Percentiles rank a stretch among this genome's conserved stretches.
These are phyloP conservation scores for Mycosphaerella arachidis DNA, from an alignment of 2,329 filamentous ascomycete genomes.

Conservation along the genomic window DNA sequence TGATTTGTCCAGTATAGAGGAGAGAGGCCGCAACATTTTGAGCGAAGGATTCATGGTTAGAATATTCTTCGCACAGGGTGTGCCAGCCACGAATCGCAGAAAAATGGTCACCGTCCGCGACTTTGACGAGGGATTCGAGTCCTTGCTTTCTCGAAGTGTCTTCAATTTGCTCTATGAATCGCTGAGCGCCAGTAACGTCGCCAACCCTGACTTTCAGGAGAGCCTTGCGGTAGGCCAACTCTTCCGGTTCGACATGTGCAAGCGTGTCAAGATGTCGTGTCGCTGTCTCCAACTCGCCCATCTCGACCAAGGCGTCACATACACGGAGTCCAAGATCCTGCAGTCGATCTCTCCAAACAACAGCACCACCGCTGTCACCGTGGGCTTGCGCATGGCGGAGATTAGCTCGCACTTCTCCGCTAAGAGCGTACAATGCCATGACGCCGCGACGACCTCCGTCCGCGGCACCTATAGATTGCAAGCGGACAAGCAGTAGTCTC, in stretches of 20 bases:
- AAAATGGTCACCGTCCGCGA: conserved; percentile 71
- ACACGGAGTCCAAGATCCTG: conserved; percentile 66
- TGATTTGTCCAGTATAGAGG: conserved; percentile 73
- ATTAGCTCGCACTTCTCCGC: conserved; percentile 28
- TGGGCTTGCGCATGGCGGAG: conserved; percentile 36
- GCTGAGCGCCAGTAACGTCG: conserved; percentile 52
- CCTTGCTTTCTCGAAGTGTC: conserved; percentile 37
- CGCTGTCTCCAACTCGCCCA: conserved; percentile 82
- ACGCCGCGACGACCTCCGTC: conserved; percentile 79
- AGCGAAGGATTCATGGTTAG: conserved; percentile 63
- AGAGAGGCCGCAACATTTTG: conserved; percentile 83
- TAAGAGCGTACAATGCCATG: conserved; percentile 86
- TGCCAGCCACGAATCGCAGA: conserved; percentile 61
- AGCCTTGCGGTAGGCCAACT: conserved; percentile 43
- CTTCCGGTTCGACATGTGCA: conserved; percentile 40
- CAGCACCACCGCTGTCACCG: conserved; percentile 53
- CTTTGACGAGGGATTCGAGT: conserved; percentile 65
- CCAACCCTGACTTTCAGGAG: conserved; percentile 76
- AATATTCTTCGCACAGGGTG: conserved; percentile 43
- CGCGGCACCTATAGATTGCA: conserved; percentile 80
- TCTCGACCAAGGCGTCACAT: conserved; percentile 68
- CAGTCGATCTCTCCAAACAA: conserved; percentile 68
- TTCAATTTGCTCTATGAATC: conserved; percentile 12
- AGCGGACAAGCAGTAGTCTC: conserved; percentile 72
- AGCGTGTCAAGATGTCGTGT: conserved; percentile 66